Evolutionary conservation across 352 stramenopile genomes (phyloP).

Genomic region (Globisporangium spiculum): DNA sequence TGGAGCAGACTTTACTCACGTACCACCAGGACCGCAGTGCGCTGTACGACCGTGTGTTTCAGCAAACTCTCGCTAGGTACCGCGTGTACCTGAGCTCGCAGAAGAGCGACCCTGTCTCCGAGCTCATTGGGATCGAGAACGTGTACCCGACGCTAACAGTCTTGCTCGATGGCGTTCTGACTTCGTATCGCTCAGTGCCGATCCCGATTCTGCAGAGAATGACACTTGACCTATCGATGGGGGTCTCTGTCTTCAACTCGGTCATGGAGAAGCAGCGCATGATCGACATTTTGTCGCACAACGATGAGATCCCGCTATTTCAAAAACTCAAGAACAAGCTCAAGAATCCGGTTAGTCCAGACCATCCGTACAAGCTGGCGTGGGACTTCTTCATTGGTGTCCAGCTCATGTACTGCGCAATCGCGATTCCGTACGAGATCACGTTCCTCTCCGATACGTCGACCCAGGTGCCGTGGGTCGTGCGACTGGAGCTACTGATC

Average conservation of each 20-base stretch:
- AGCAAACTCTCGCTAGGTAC: constrained; percentile 69
- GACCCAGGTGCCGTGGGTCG: constrained; percentile 18
- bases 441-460: constrained; percentile 42
- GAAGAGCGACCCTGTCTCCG: constrained; percentile 53
- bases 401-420: constrained; percentile 49
- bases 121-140: constrained; percentile 56
- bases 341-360: constrained; percentile 39
- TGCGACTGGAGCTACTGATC: constrained; percentile 37
- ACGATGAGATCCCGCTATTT: constrained; percentile 22
- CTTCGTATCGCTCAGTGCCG: constrained; percentile 62
- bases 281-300: constrained; percentile 49
- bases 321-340: constrained; percentile 31
- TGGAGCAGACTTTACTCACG: constrained; percentile 49
- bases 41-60: constrained; percentile 64
- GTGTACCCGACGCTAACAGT: constrained; percentile 68
- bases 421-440: constrained; percentile 62
- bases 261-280: constrained; percentile 66
- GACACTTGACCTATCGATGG: constrained; percentile 72
- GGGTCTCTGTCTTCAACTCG: constrained; percentile 76
- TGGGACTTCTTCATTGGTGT: constrained; percentile 52
- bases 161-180: constrained; percentile 53
- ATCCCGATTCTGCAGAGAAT: constrained; percentile 55
- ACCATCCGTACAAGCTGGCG: constrained; percentile 40
- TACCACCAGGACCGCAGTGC: constrained; percentile 62
- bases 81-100: constrained; percentile 56